Evolutionary conservation across 1,139 yeast species (phyloP), one percentile per base, ranked within the genome.

Genomic region (Saccharomyces hybrid): DNA sequence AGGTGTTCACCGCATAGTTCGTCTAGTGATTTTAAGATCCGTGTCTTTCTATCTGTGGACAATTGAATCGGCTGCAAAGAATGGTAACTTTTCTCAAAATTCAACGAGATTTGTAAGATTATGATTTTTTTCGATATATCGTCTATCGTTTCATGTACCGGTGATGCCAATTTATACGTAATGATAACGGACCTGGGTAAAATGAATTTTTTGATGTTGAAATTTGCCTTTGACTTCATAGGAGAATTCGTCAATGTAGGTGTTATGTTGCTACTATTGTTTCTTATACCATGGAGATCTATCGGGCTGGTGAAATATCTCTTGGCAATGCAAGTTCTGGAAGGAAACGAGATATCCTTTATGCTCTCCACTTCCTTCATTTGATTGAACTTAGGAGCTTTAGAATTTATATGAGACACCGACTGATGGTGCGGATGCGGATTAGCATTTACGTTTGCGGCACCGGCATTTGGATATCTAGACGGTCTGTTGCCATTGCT

Each of bases 11-110:
- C 23, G 42, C 42, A 38, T 14, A 38, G 11, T 38, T 38, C 42
- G 8, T 38, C 42, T 3, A 38, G 25, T 8, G 42, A 14, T 14
- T 38, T 38, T 16, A 11, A 38, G 19, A 38, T 16, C 42, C 42
- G 42, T 38, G 42, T 38, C 42, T 16, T 38, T 38, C 11, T 38
- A 38, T 38, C 11, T 3, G 23, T 16, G 23, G 42, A 38, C 25
- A 38, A 16, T 16, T 38, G 42, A 38, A 38, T 38, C 8, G 42
- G 42, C 23, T 38, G 42, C 42, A 14, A 38, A 16, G 11, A 38
- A 38, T 52, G 55, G 29, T 51, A 50, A 16, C 50, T 44, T 26
- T 51, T 42, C 27, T 56, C 51, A 23, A 52, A 47, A 4, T 46
- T 29, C 52, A 56, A 47, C 26, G 42, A 38, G 11, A 38, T 38